Evolutionary conservation across 1,284 basidiomycete genomes (phyloP).

Genomic region (Tranzscheliella williamsii): DNA sequence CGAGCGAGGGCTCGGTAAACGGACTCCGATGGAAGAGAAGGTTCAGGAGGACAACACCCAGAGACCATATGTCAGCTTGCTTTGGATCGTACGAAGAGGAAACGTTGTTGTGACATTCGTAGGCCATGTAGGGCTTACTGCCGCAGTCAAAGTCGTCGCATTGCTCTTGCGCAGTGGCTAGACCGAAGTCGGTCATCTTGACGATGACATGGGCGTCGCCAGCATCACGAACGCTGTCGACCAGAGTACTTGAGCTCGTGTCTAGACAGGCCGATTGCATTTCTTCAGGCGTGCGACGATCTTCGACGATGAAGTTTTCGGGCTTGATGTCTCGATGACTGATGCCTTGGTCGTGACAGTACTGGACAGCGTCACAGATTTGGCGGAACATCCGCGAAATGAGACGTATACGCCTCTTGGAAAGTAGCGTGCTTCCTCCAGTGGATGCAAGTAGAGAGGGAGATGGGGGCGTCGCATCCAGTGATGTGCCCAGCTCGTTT

Average conservation of each 20-base stretch:
- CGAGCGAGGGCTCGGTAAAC: conserved; percentile 87
- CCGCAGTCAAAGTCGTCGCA: conserved; percentile 98
- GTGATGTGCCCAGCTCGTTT: conserved; percentile 14
- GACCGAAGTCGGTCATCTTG: conserved; percentile 95
- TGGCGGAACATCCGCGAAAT: conserved; percentile 95
- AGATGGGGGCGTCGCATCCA: conserved; percentile 72
- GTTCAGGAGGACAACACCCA: conserved; percentile 97
- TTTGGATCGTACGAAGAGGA: conserved; percentile 88
- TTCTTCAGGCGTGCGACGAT: conserved; percentile 36
- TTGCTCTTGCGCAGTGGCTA: conserved; percentile 84
- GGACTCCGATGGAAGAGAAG: conserved; percentile 98
- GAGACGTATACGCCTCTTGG: conserved; percentile 80
- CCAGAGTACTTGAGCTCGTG: conserved; percentile 61
- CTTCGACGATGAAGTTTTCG: conserved; percentile 64
- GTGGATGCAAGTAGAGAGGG: conserved; percentile 80
- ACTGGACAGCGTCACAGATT: conserved; percentile 96
- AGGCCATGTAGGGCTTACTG: conserved; percentile 98
- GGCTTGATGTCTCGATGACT: conserved; percentile 98
- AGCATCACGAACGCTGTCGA: conserved; percentile 66
- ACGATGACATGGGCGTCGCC: conserved; percentile 65
- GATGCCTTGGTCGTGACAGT: conserved; percentile 90
- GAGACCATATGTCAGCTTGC: conserved; percentile 96
- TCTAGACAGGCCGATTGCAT: conserved; percentile 66
- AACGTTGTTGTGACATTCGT: conserved; percentile 95
- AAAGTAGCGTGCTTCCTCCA: conserved; percentile 79